Evolutionary conservation across 768 basidiomycete species (phyloP), one percentile per base, ranked within the genome.

Genomic region (Termitomyces sp.): DNA sequence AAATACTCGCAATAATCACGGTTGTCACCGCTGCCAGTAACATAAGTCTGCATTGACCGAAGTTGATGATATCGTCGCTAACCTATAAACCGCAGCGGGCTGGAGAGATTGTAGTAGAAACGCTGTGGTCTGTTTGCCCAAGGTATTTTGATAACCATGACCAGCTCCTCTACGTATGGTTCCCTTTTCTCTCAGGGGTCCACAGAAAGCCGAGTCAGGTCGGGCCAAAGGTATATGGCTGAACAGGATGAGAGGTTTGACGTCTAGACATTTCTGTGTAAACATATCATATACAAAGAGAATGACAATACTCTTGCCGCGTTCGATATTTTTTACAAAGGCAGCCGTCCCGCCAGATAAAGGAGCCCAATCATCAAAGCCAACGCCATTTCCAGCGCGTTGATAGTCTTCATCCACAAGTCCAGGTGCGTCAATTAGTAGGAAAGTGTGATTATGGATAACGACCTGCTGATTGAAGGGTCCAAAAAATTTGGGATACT

Each of bases 141-240:
- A 73, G 63, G 88, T 83, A 54, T 86, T 88, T 68, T 90, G 90
- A 65, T 90, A 93, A 3, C 91, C 90, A 54, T 79, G 79, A 0
- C 93, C 90, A 7, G 86, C 89, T 12, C 88, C 88, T 49, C 85
- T 79, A 15, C 78, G 78, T 60, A 96, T 90, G 8, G 79, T 76
- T 0, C 84, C 85, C 45, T 74, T 75, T 65, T 95, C 92, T 58
- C 92, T 78, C 21, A 84, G 58, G 0, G 88, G 84, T 15, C 94
- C 94, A 62, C 94, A 97, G 0, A 75, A 71, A 7, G 86, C 86
- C 5, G 79, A 78, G 54, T 90, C 88, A 0, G 87, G 79, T 35
- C 94, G 78, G 7, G 82, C 82, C 15, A 97, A 75, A 4, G 94
- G 94, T 45, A 97, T 93, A 66, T 98, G 94, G 51, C 81, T 87